Base-by-base conservation (phyloP, 1,284 basidiomycete genomes). In the Sanguinoderma infundibulare region DNA sequence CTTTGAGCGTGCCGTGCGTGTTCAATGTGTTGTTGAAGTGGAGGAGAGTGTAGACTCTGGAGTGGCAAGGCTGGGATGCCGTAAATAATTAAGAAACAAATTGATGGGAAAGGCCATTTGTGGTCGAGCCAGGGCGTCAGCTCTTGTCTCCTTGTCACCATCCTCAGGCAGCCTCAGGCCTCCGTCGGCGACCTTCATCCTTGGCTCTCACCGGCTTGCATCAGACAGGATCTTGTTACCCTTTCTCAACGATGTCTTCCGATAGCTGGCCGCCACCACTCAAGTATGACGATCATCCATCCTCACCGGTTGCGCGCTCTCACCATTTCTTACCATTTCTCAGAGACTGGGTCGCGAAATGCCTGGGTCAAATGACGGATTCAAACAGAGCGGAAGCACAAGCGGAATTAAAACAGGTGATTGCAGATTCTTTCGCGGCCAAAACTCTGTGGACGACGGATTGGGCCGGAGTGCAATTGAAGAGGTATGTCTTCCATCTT, bases 371-470 rank as follows among this genome's bases (percentile, higher is more conserved):
- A 77, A 92, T 93, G 87, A 89, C 89, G 32, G 89, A 92, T 66
- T 74, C 80, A 59, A 94, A 92, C 74, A 83, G 84, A 72, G 77
- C 78, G 56, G 91, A 93, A 70, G 92, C 90, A 15, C 89, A 91
- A 71, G 83, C 88, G 69, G 92, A 94, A 80, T 76, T 94, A 72
- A 90, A 89, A 85, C 83, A 92, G 87, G 89, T 92, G 87, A 94
- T 94, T 77, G 83, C 89, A 84, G 87, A 91, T 70, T 84, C 91
- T 79, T 92, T 90, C 78, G 82, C 82, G 66, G 83, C 86, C 70
- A 87, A 92, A 74, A 86, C 91, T 7, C 82, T 97, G 38, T 94
- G 93, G 89, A 92, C 91, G 34, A 95, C 90, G 57, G 94, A 97
- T 75, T 97, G 95, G 95, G 78, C 82, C 30, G 87, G 83, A 44